Percentiles rank a stretch among this genome's conserved stretches.
Evolutionary conservation across 2,329 filamentous ascomycete species (phyloP).

Genomic region (Pseudogymnoascus sp.): DNA sequence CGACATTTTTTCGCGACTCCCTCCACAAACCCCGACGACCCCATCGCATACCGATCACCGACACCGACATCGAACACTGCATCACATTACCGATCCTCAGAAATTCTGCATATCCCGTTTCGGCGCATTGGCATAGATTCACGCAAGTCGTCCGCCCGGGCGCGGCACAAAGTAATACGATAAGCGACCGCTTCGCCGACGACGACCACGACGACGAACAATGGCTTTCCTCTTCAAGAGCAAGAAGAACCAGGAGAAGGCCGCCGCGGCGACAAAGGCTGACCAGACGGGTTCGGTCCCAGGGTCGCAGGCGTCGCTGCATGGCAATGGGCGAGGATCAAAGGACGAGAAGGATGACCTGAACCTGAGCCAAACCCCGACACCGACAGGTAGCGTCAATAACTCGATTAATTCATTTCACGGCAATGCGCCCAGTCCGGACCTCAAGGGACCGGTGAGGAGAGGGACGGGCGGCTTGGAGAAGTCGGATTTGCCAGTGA

Average conservation of each 20-base stretch:
- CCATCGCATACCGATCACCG: neutral
- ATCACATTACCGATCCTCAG: neutral
- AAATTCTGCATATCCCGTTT: neutral
- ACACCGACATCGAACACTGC: neutral
- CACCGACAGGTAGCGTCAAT: slow-evolving; percentile 45
- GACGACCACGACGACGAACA: slow-evolving; percentile 30
- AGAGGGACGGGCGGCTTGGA: slow-evolving; percentile 36
- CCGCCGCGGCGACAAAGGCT: slow-evolving; percentile 32
- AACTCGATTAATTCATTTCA: slow-evolving; percentile 62
- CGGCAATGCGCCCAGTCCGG: slow-evolving; percentile 27
- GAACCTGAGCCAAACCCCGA: slow-evolving; percentile 57
- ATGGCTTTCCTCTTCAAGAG: slow-evolving; percentile 83
- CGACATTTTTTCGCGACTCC: slow-evolving; percentile 6
- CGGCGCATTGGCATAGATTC: slow-evolving; percentile 21
- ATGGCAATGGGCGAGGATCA: slow-evolving; percentile 39
- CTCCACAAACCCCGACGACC: neutral
- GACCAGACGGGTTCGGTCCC: slow-evolving; percentile 20
- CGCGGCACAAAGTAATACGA: neutral
- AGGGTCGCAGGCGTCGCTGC: slow-evolving; percentile 39
- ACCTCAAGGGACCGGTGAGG: slow-evolving; percentile 56
- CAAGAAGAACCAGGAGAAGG: slow-evolving; percentile 66
- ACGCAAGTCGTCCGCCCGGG: slow-evolving; percentile 24
- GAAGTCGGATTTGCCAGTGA: slow-evolving; percentile 33
- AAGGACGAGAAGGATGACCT: slow-evolving; percentile 45
- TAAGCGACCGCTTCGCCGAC: slow-evolving; percentile 28